These are phyloP conservation scores for Kingdonia uniflora DNA, from an alignment of 164 flowering plant genomes.

Conservation along the genomic window DNA sequence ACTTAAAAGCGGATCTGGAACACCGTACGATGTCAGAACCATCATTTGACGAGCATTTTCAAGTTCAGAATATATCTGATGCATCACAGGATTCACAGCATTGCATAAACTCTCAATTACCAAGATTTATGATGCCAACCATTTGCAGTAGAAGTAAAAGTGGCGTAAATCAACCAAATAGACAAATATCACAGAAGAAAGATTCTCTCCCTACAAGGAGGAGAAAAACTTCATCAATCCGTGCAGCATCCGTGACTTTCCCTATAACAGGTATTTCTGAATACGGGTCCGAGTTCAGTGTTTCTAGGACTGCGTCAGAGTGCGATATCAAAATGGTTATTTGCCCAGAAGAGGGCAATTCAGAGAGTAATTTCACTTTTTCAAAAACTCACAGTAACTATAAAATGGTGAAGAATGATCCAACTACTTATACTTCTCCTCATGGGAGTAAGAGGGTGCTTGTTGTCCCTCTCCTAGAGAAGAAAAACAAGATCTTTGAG, in stretches of 20 bases:
- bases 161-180: conserved; percentile 13
- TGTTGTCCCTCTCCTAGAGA: conserved; percentile 20
- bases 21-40: conserved; percentile 14
- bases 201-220: conserved; percentile 11
- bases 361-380: conserved; percentile 9
- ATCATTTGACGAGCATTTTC: conserved; percentile 15
- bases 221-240: conserved; percentile 21
- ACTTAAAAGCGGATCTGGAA: conserved; percentile 22
- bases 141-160: conserved; percentile 41
- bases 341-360: conserved; percentile 15
- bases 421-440: conserved; percentile 8
- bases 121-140: conserved; percentile 58
- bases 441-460: conserved; percentile 18
- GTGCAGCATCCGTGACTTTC: conserved; percentile 31
- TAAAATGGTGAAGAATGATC: conserved; percentile 16
- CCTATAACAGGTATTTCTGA: conserved; percentile 25
- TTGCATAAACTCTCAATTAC: conserved; percentile 20
- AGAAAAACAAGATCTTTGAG: conserved; percentile 8
- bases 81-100: conserved; percentile 9
- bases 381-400: conserved; percentile 7
- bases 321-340: conserved; percentile 26
- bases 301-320: conserved; percentile 32
- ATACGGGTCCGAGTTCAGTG: conserved; percentile 32
- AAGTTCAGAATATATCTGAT: conserved; percentile 10
- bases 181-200: conserved; percentile 10